Base-by-base conservation (phyloP, 257 asterid genomes). In the Galeopsis tetrahit region DNA sequence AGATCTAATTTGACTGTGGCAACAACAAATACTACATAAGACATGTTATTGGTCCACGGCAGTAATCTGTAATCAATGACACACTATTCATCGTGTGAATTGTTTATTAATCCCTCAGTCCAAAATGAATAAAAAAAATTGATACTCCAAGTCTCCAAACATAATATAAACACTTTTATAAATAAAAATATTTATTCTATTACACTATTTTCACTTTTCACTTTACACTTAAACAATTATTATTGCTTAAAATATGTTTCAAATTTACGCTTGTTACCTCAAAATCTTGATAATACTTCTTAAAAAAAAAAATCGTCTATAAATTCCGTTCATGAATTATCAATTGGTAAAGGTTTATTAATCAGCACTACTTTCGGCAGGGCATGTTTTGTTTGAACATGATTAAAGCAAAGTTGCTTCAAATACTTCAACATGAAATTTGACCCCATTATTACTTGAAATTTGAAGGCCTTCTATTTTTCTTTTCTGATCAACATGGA, bases 361-460 rank as follows among this genome's bases (percentile, higher is more conserved):
- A 44, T 31, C 58, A 78, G 6, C 51, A 52, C 60, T 14, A 36
- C 79, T 78, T 78, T 78, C 75, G 79, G 76, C 68, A 52, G 61
- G 68, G 79, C 75, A 51, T 42, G 74, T 66, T 72, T 67, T 40
- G 78, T 67, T 67, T 40, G 49, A 65, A 51, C 69, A 72, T 68
- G 72, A 73, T 77, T 60, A 59, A 46, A 71, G 71, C 68, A 33
- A 68, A 52, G 1, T 32, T 31, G 63, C 35, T 44, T 56, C 61
- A 7, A 38, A 62, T 33, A 15, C 5, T 57, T 53, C 13, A 53
- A 17, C 14, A 49, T 49, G 8, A 49, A 49, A 49, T 49, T 49
- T 49, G 28, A 49, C 56, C 56, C 28, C 56, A 48, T 48, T 13
- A n/a, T n/a, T n/a, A 48, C 21, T 48, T 48, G 21, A n/a, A 48